Evolutionary conservation across 73 alveolate genomes (phyloP).

Genomic region (Symbiodinium pilosum): DNA sequence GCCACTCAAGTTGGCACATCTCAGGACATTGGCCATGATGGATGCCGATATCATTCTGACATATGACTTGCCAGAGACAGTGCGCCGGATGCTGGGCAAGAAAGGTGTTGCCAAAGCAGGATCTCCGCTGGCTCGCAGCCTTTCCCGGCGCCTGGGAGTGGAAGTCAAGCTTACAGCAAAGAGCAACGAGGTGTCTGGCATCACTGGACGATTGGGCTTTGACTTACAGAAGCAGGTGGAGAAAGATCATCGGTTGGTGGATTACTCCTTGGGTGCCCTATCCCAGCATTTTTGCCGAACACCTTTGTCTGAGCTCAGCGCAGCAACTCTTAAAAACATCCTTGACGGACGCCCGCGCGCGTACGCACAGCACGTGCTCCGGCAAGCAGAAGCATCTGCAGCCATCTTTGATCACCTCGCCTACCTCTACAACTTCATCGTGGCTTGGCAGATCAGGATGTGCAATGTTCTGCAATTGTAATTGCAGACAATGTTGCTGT

Average conservation of each 20-base stretch:
- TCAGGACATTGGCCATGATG: not conserved
- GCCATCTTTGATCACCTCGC: not conserved
- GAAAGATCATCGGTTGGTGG: constrained; percentile 10
- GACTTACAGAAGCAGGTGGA: constrained; percentile 13
- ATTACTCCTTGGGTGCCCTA: constrained; percentile 5
- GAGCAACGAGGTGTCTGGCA: constrained; percentile 13
- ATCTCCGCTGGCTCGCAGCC: constrained; percentile 1
- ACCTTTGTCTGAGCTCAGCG: constrained; percentile 7
- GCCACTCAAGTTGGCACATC: not conserved
- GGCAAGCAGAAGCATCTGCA: constrained; percentile 13
- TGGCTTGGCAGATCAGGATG: not conserved
- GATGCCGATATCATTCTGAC: constrained; percentile 8
- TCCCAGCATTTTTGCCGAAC: not conserved
- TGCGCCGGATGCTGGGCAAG: constrained; percentile 21
- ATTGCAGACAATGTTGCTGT: not conserved
- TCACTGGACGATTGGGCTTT: not conserved
- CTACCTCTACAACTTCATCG: constrained; percentile 8
- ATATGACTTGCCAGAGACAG: not conserved
- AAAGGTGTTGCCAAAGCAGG: not conserved
- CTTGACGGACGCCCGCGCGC: not conserved
- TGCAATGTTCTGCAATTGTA: too few species aligned
- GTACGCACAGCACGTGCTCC: constrained; percentile 3
- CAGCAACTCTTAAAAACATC: not conserved
- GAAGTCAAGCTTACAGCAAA: not conserved
- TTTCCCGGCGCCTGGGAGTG: not conserved